phyloP scores from a whole-genome alignment of 768 basidiomycete species.

The Auriculariales sp. region DNA sequence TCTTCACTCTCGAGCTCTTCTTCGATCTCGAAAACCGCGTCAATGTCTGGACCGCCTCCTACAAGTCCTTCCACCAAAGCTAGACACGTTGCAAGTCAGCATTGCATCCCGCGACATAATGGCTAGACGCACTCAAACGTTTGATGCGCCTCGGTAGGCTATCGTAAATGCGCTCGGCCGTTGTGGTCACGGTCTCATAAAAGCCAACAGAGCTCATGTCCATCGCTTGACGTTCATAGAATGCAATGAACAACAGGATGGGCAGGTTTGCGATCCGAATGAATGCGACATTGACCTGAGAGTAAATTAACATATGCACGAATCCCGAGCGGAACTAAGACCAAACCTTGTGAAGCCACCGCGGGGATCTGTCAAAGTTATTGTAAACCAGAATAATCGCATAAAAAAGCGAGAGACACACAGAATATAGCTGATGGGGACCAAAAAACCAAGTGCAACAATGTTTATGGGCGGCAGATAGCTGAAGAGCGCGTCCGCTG shows the following conservation, averaged over 20 bases:
- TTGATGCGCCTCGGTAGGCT: slow-evolving; percentile 63
- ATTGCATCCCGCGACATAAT: neutral
- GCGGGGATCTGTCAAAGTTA: slow-evolving; percentile 29
- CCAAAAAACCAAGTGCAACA: slow-evolving; percentile 70
- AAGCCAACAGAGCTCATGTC: slow-evolving; percentile 47
- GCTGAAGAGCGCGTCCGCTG: slow-evolving; percentile 83
- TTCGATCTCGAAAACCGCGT: slow-evolving; percentile 69
- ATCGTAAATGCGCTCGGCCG: slow-evolving; percentile 58
- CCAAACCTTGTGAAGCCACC: slow-evolving; percentile 91
- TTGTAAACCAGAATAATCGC: neutral
- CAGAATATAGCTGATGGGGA: slow-evolving; percentile 77
- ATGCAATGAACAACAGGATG: slow-evolving; percentile 60
- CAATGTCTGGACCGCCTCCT: slow-evolving; percentile 62
- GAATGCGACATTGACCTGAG: slow-evolving; percentile 73
- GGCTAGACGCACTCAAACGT: slow-evolving; percentile 42
- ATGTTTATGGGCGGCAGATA: slow-evolving; percentile 92
- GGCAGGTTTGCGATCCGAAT: slow-evolving; percentile 82
- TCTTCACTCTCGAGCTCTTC: slow-evolving; percentile 31
- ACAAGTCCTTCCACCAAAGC: slow-evolving; percentile 61
- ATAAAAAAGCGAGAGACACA: neutral
- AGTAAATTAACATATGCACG: slow-evolving; percentile 5
- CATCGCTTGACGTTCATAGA: slow-evolving; percentile 79
- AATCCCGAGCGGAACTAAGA: slow-evolving; percentile 10
- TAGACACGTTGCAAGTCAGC: slow-evolving; percentile 16
- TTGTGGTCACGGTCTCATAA: slow-evolving; percentile 54